A percentile compares a stretch with the other conserved stretches of the same genome.
Conservation (phyloP, 352 stramenopile species). For the Phytophthora pini region DNA sequence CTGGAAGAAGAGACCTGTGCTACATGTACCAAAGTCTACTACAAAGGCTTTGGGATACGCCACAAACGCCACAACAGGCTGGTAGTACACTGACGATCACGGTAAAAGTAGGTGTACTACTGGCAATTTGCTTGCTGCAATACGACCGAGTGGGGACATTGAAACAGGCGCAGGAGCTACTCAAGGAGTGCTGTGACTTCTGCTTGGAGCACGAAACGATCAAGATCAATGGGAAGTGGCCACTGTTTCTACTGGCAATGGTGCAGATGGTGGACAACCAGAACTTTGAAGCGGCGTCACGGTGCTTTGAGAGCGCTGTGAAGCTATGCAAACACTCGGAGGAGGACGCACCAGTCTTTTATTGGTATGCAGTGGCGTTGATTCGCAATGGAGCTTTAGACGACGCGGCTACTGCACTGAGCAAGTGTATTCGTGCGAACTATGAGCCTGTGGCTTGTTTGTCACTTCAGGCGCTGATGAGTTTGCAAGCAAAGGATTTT, state of each 20-base stretch:
- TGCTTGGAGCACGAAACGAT: conserved; percentile 12
- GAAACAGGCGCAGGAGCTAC: conserved; percentile 30
- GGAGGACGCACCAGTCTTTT: conserved; percentile 37
- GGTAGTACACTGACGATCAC: conserved; percentile 11
- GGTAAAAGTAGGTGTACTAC: conserved; percentile 33
- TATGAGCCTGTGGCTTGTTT: conserved; percentile 57
- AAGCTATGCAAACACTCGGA: background rate
- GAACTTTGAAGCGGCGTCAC: conserved; percentile 36
- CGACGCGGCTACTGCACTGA: conserved; percentile 40
- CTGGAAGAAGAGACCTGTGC: conserved; percentile 22
- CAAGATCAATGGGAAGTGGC: conserved; percentile 26
- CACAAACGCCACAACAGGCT: background rate
- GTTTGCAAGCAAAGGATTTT: conserved; percentile 43
- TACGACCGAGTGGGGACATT: conserved; percentile 30
- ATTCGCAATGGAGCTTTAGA: conserved; percentile 24
- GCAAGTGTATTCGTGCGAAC: conserved; percentile 53
- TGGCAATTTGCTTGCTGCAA: conserved; percentile 44
- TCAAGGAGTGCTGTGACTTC: conserved; percentile 27
- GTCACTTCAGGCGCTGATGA: conserved; percentile 57
- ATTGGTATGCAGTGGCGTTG: conserved; percentile 67
- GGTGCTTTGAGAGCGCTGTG: conserved; percentile 36
- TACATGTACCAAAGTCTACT: conserved; percentile 29
- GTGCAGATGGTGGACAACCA: conserved; percentile 34
- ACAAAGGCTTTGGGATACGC: conserved; percentile 6
- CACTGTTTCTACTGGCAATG: conserved; percentile 56